Percentiles rank a stretch among this genome's conserved stretches.
Conservation (phyloP, 768 basidiomycete species). For the Trametes sanguinea region DNA sequence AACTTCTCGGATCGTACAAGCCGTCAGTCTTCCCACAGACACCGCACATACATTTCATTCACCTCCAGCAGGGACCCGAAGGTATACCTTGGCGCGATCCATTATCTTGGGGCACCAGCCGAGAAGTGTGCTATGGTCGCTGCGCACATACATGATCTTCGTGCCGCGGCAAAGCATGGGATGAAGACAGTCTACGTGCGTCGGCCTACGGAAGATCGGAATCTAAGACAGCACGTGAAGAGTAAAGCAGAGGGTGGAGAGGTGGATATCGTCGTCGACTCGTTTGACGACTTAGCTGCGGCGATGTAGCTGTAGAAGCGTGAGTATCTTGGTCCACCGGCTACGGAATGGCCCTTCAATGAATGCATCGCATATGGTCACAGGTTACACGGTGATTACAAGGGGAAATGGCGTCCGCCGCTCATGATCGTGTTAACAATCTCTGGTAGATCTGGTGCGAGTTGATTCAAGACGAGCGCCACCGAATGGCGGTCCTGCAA, state of each 20-base stretch:
- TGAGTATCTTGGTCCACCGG: background rate
- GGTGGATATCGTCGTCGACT: slow-evolving; percentile 56
- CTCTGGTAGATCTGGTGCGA: background rate
- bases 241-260: slow-evolving; percentile 56
- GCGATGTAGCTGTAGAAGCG: slow-evolving; percentile 12
- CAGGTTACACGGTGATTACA: too few relatives aligned
- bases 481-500: background rate
- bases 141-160: slow-evolving; percentile 59
- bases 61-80: slow-evolving; percentile 45
- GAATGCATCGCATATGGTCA: too few relatives aligned
- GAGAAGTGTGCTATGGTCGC: slow-evolving; percentile 64
- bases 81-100: slow-evolving; percentile 50
- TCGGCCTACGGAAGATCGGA: slow-evolving; percentile 47
- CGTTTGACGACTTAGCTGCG: slow-evolving; percentile 51
- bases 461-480: background rate
- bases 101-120: slow-evolving; percentile 51
- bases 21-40: slow-evolving; percentile 45
- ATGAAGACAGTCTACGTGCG: slow-evolving; percentile 62
- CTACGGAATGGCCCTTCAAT: too few relatives aligned
- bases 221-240: slow-evolving; percentile 36
- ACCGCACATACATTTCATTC: background rate
- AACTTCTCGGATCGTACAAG: slow-evolving; percentile 64
- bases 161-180: slow-evolving; percentile 52
- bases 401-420: too few relatives aligned
- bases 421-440: background rate